Evolutionary conservation across 495 filamentous ascomycete genomes (phyloP), one percentile per base, ranked within the genome.

Genomic region (Pseudomonodictys pantanalensis): DNA sequence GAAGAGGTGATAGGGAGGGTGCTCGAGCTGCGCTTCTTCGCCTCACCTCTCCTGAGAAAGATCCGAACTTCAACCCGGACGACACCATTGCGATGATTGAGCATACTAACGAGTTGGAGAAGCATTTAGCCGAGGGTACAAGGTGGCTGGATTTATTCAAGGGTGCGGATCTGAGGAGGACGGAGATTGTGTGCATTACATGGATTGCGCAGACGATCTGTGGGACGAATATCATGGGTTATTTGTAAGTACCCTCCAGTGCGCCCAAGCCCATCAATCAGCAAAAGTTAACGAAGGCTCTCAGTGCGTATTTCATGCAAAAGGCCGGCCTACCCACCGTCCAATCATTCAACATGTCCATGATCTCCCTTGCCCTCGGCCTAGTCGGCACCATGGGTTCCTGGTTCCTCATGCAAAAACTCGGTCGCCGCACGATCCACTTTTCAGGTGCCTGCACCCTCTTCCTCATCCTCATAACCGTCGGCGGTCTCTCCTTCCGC

Each of bases 71-170:
- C 38, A 54, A 68, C 30, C 50, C 56, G n/a, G 65, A 61, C 22
- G 42, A 60, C 3, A 58, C 53, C 5, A 50, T 68, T 38, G 50
- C 65, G 11, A 48, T 68, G 56, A 68, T 68, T 17, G 56, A 60
- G 30, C 46, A 61, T 42, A 65, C 65, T 3, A 65, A 61, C 33
- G 53, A 58, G 39, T 47, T 56, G 10, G 61, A 68, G 38, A 61
- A 68, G 47, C 42, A 50, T 1, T 32, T 61, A 4, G 11, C 46
- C 5, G 51, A 33, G n/a, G 59, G 59, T 33, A 56, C 61, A 26
- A 47, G 45, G 7, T 68, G 51, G 15, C 2, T 29, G 9, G 65
- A 68, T 38, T 61, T 56, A 35, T 68, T 68, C 33, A 58, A 48
- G 46, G 62, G 62, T 12, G 42, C 47, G 6, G 54, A 68, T 43